Base-by-base conservation (phyloP, 495 filamentous ascomycete species). In the Hypoxylon lenormandii region DNA sequence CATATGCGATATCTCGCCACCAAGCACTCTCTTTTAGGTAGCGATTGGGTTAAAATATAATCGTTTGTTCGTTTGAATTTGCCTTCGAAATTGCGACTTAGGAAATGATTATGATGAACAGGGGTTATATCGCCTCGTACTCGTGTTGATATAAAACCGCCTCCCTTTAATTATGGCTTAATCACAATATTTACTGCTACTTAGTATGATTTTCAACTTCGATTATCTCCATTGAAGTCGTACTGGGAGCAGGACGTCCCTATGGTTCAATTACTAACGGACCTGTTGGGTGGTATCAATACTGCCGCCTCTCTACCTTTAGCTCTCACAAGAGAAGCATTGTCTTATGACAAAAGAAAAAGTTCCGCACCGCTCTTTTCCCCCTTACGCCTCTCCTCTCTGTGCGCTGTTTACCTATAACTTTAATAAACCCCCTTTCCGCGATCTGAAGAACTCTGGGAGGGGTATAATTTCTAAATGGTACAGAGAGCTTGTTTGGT, bases 391-490 rank as follows among this genome's bases (percentile, higher is more conserved):
- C 26, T 45, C 10, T 3, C 6, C 46, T 16, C 22, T 50, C 45
- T 18, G 21, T 18, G 40, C 42, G 48, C 13, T 45, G 13, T 19
- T 50, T 37, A 54, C 38, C 49, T 55, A 19, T 46, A 4, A 47
- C 30, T 69, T 64, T 57, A 16, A 19, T 12, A 7, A 45, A 45
- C 15, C 38, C 54, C 60, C 30, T 33, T 60, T 38, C 67, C 51
- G n/a, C 46, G 56, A 61, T 65, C 38, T 36, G 61, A 62, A 62
- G 45, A 60, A 48, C 18, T 58, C 40, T 50, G 18, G 40, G n/a
- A n/a, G n/a, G 67, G 67, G 66, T 70, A 70, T 70, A 43, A 57
- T 51, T 66, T 47, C 58, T 57, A 61, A 49, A 26, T 70, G 50
- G 56, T 57, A 66, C 52, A 65, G 56, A 38, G 15, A 46, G 40